Evolutionary conservation across 2,329 filamentous ascomycete species (phyloP).

Genomic region (Alternaria gansuensis): DNA sequence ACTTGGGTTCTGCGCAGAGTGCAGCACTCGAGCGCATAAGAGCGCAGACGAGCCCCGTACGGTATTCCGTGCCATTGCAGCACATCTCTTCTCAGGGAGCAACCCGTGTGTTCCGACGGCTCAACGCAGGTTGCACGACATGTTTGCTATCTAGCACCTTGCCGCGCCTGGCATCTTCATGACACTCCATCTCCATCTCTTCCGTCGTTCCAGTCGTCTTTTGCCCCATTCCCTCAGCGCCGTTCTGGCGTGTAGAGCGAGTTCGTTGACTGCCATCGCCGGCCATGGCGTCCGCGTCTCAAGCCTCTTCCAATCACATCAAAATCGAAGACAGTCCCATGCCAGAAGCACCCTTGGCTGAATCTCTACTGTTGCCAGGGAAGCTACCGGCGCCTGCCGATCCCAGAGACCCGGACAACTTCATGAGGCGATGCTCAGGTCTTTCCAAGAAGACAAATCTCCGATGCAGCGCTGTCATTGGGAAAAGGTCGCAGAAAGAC

Average conservation of each 20-base stretch:
- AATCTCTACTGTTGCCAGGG: constrained; percentile 3
- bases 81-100: background rate
- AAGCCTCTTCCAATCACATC: constrained; percentile 1
- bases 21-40: background rate
- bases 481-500: constrained; percentile 33
- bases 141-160: constrained; percentile 11
- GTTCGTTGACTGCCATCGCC: background rate
- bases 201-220: no score
- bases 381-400: constrained; percentile 23
- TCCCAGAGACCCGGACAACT: constrained; percentile 41
- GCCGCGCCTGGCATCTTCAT: background rate
- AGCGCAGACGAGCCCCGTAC: background rate
- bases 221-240: background rate
- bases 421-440: constrained; percentile 40
- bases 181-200: background rate
- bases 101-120: constrained; percentile 8
- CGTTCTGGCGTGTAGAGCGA: background rate
- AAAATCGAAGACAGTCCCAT: constrained; percentile 19
- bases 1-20: constrained; percentile 4
- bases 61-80: background rate
- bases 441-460: constrained; percentile 40
- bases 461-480: constrained; percentile 35
- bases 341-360: constrained; percentile 11
- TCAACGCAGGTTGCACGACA: constrained; percentile 14
- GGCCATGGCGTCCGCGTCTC: constrained; percentile 6